phyloP scores from a whole-genome alignment of 352 stramenopile genomes.

The Pythium myriotylum region DNA sequence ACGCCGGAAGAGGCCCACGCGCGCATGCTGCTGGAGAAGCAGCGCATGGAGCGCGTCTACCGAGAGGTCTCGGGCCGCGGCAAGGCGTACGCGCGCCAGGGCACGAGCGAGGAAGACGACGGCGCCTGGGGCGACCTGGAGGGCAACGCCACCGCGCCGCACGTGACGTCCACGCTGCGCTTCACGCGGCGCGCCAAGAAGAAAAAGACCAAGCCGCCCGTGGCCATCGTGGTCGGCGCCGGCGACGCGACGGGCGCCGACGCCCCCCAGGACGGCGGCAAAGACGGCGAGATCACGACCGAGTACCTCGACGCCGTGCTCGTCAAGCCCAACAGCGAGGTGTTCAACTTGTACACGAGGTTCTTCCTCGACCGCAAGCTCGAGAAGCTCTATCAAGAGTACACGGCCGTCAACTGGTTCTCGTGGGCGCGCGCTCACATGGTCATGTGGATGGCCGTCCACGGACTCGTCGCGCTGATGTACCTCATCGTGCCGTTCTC shows the following conservation, averaged over 20 bases:
- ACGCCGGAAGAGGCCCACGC: conserved; percentile 8
- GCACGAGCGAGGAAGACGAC: conserved; percentile 22
- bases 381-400: conserved; percentile 84
- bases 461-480: conserved; percentile 67
- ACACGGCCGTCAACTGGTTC: conserved; percentile 85
- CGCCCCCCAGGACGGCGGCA: not conserved
- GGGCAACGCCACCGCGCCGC: conserved; percentile 20
- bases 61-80: conserved; percentile 42
- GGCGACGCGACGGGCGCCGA: not conserved
- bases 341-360: conserved; percentile 81
- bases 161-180: conserved; percentile 30
- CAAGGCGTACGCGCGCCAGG: conserved; percentile 18
- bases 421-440: conserved; percentile 73
- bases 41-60: conserved; percentile 60
- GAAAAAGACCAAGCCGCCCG: conserved; percentile 19
- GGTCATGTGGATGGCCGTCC: conserved; percentile 67
- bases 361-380: conserved; percentile 80
- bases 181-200: conserved; percentile 20
- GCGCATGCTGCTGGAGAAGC: conserved; percentile 29
- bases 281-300: conserved; percentile 50
- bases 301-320: conserved; percentile 78
- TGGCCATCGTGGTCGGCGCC: not conserved
- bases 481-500: conserved; percentile 66
- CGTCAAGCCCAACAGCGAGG: conserved; percentile 66
- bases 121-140: conserved; percentile 31